Evolutionary conservation across 2,329 filamentous ascomycete genomes (phyloP).

Genomic region (Trichothecium sympodiale): DNA sequence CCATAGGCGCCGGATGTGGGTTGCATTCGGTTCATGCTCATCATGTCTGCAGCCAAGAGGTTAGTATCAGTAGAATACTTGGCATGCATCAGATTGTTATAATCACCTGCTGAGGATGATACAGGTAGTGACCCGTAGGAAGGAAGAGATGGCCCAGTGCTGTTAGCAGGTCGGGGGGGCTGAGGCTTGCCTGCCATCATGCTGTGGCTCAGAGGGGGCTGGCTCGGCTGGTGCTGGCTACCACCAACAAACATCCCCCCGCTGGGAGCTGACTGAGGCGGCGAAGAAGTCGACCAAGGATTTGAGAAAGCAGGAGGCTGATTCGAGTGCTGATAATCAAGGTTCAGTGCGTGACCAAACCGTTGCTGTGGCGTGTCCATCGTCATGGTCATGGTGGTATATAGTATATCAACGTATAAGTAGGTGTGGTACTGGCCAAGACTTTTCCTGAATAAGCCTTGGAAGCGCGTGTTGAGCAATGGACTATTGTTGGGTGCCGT

Average conservation of each 20-base stretch:
- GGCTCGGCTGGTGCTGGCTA: constrained; percentile 29
- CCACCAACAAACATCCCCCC: constrained; percentile 49
- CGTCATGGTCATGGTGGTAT: constrained; percentile 76
- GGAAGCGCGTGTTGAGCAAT: not conserved
- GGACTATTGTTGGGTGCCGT: not conserved
- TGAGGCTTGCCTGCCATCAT: constrained; percentile 35
- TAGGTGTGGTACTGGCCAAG: constrained; percentile 1
- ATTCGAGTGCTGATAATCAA: constrained; percentile 47
- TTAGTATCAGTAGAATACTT: constrained; percentile 21
- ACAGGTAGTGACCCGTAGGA: constrained; percentile 65
- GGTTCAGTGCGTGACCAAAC: constrained; percentile 63
- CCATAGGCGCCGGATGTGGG: constrained; percentile 56
- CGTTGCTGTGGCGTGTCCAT: constrained; percentile 80
- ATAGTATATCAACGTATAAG: not conserved
- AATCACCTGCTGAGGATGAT: constrained; percentile 61
- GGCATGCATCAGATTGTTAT: constrained; percentile 54
- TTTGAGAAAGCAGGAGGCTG: constrained; percentile 73
- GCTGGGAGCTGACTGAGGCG: constrained; percentile 33
- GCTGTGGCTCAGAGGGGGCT: constrained; percentile 37
- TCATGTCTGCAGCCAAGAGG: constrained; percentile 45
- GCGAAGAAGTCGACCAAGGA: constrained; percentile 61
- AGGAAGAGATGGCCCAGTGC: constrained; percentile 49
- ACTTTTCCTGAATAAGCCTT: not conserved
- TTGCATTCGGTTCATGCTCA: constrained; percentile 54
- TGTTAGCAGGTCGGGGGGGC: constrained; percentile 44